These are phyloP conservation scores for Taiozyma sp. DNA, from an alignment of 1,139 yeast genomes.

Conservation along the genomic window DNA sequence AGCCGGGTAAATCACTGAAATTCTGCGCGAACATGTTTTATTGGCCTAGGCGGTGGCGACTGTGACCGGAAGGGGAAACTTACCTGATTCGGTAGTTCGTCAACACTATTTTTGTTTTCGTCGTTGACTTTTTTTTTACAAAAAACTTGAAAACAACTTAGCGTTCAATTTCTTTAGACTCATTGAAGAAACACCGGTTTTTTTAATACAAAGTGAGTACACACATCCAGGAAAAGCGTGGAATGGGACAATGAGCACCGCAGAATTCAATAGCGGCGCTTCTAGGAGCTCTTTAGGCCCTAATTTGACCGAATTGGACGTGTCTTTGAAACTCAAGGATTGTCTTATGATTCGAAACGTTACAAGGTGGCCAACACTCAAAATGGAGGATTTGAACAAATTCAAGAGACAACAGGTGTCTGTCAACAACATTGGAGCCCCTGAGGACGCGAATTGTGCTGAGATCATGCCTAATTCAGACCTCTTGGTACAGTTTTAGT, in stretches of 20 bases:
- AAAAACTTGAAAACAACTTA: not conserved
- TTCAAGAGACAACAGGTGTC: not conserved
- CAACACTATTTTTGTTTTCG: not conserved
- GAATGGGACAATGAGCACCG: not conserved
- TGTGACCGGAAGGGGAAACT: not conserved
- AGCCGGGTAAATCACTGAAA: not conserved
- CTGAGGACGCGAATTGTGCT: not conserved
- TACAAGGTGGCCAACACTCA: not conserved
- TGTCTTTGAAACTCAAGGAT: not conserved
- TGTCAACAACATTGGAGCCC: not conserved
- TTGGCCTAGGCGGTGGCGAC: not conserved
- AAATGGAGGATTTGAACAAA: not conserved
- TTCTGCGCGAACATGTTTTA: not conserved
- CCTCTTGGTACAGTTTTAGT: not conserved
- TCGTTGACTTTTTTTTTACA: not conserved
- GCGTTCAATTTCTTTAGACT: not conserved
- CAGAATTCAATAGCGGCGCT: not conserved
- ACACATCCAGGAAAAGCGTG: not conserved
- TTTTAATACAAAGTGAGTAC: not conserved
- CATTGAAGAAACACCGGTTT: not conserved
- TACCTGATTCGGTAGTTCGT: not conserved
- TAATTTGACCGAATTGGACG: not conserved
- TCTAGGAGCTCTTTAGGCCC: not conserved
- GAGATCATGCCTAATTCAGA: not conserved
- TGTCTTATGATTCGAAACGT: not conserved